Evolutionary conservation across 352 stramenopile genomes (phyloP).

Genomic region (Phytophthora sp.): DNA sequence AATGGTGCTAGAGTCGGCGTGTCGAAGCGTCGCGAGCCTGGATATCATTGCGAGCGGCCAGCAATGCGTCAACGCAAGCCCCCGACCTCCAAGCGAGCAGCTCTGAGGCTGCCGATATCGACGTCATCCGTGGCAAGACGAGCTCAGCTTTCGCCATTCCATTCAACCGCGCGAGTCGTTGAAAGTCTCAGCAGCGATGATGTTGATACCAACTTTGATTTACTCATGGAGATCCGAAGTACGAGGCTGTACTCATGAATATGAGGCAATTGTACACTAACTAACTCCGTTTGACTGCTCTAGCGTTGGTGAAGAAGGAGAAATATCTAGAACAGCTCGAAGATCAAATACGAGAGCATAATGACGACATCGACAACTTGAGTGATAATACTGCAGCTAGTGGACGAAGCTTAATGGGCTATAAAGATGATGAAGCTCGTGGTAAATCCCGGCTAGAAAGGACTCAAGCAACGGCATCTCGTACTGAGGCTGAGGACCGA

Average conservation of each 20-base stretch:
- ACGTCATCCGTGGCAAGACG: background rate
- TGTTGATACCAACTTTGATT: slow-evolving; percentile 25
- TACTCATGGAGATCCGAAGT: slow-evolving; percentile 33
- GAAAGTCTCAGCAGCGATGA: slow-evolving; percentile 16
- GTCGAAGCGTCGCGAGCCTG: slow-evolving; percentile 4
- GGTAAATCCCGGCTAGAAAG: too few relatives aligned
- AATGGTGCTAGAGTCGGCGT: background rate
- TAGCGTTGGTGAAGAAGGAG: slow-evolving; percentile 42
- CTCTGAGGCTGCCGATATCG: slow-evolving; percentile 9
- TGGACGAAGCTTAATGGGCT: slow-evolving; percentile 10
- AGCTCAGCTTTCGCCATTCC: slow-evolving; percentile 7
- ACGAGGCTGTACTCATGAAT: background rate
- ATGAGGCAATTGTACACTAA: background rate
- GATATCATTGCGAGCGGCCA: background rate
- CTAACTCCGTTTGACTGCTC: slow-evolving; percentile 3
- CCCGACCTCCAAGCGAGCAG: background rate
- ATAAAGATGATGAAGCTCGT: slow-evolving; percentile 3
- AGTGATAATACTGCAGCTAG: background rate
- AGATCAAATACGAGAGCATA: slow-evolving; percentile 25
- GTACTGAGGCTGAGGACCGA: too few relatives aligned
- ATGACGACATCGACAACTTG: background rate
- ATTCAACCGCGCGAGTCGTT: slow-evolving; percentile 1
- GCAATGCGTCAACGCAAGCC: slow-evolving; percentile 7
- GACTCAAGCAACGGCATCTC: too few relatives aligned
- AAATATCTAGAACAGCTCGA: slow-evolving; percentile 34